Base-by-base conservation (phyloP, 495 filamentous ascomycete species). In the Lasiosphaeris hirsuta region DNA sequence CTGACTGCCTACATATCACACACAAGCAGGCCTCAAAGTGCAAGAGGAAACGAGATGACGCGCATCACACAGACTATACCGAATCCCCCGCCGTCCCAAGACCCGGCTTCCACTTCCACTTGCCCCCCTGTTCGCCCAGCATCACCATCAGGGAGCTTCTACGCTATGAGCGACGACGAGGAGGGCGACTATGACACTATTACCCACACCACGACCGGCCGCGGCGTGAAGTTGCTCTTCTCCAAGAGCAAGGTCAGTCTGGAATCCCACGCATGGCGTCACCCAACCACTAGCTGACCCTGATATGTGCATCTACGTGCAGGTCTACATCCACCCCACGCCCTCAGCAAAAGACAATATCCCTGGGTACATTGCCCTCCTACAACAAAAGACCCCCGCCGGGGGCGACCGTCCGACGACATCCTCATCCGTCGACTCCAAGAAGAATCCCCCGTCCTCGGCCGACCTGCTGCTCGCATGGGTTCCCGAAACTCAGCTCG, bases 321-420 rank as follows among this genome's bases (percentile, higher is more conserved):
- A 92, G 89, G 93, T 98, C 68, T 98, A 97, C 67, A 85, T 98
- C n/a, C 94, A 98, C 72, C 94, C 95, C 0, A 92, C 90, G 0
- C 87, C 95, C 0, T 94, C 91, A 2, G 79, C 93, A 7, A 94
- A 90, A 76, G 95, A 98, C 73, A 98, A 98, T 59, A 93, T 98
- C 59, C 77, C 90, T n/a, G 94, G 94, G 17, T 98, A 95, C 64
- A 88, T 98, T 58, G 94, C 94, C 30, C 81, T 98, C 3, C 78
- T 98, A 30, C 91, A 97, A 70, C 95, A 97, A 67, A 97, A 96
- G 66, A 80, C 81, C 0, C 65, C 78, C 14, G 61, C 60, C 23
- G 59, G 68, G 58, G 62, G 57, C 23, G 59, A 68, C 45, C 73
- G 75, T 46, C 74, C 81, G 49, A 64, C 79, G 33, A 78, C 86